Conservation (phyloP, 148 eudicot genomes). For the Heliosperma pusillum region DNA sequence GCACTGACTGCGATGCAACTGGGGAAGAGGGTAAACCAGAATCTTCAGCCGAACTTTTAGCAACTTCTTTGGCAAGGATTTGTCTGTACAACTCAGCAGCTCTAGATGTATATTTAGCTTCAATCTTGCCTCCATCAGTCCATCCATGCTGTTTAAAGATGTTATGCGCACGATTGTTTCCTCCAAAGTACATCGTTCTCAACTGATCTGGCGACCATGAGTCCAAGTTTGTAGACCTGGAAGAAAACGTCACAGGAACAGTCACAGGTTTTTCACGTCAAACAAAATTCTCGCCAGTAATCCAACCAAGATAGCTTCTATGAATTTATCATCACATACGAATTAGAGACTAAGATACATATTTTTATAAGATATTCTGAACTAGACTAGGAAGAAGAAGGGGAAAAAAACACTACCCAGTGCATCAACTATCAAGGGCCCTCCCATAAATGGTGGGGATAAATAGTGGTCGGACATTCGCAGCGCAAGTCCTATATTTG, state of each 20-base stretch:
- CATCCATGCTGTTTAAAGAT: constrained; percentile 99
- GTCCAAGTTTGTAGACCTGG: constrained; percentile 93
- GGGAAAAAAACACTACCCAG: no score
- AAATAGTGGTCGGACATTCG: no score
- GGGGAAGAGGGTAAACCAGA: constrained; percentile 67
- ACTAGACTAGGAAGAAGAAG: no score
- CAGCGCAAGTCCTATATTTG: no score
- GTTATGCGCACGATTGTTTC: constrained; percentile 88
- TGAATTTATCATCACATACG: neutral
- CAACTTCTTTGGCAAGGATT: constrained; percentile 89
- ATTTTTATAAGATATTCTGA: neutral
- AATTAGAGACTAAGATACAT: neutral
- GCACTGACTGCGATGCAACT: constrained; percentile 53
- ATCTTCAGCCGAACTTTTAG: constrained; percentile 67
- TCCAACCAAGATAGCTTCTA: neutral
- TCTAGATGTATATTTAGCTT: constrained; percentile 96
- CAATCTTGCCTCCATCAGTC: constrained; percentile 94
- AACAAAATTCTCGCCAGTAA: neutral
- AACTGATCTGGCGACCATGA: constrained; percentile 96
- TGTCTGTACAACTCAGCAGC: constrained; percentile 90
- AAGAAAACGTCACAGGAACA: constrained; percentile 11
- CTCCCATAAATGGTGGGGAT: no score
- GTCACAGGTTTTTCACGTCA: neutral
- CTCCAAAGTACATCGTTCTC: constrained; percentile 85
- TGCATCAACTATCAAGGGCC: no score